A percentile compares a stretch with the other conserved stretches of the same genome.
Evolutionary conservation across 2,329 filamentous ascomycete genomes (phyloP).

Genomic region (Talaromyces sp.): DNA sequence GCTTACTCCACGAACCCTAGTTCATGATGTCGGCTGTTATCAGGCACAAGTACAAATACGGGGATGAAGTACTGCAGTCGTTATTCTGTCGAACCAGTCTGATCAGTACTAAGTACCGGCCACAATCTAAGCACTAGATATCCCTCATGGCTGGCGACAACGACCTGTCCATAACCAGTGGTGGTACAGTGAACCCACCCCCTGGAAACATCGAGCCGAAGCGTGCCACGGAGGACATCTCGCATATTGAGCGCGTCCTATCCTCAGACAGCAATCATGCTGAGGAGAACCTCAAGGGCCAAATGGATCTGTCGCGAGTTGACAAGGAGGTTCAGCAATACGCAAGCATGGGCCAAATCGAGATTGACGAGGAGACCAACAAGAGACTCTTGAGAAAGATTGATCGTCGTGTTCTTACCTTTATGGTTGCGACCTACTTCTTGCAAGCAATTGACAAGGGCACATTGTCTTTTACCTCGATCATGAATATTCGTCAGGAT

Average conservation of each 20-base stretch:
- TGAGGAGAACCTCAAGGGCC: constrained; percentile 47
- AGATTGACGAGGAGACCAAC: constrained; percentile 57
- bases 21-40: not conserved
- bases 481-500: constrained; percentile 46
- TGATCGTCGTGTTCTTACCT: constrained; percentile 62
- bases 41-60: not conserved
- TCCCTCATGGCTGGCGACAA: not conserved
- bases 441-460: constrained; percentile 53
- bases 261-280: constrained; percentile 40
- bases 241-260: constrained; percentile 50
- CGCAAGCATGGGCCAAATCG: constrained; percentile 48
- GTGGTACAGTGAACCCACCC: not conserved
- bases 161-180: not conserved
- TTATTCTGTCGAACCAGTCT: not conserved
- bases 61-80: not conserved
- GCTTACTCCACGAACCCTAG: not conserved
- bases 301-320: constrained; percentile 42
- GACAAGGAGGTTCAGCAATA: constrained; percentile 72
- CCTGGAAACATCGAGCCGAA: not conserved
- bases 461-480: constrained; percentile 41
- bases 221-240: constrained; percentile 29
- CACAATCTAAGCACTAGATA: not conserved
- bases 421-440: constrained; percentile 75
- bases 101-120: not conserved
- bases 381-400: constrained; percentile 62